phyloP scores from a whole-genome alignment of 495 filamentous ascomycete genomes.

The Neurospora sp. region DNA sequence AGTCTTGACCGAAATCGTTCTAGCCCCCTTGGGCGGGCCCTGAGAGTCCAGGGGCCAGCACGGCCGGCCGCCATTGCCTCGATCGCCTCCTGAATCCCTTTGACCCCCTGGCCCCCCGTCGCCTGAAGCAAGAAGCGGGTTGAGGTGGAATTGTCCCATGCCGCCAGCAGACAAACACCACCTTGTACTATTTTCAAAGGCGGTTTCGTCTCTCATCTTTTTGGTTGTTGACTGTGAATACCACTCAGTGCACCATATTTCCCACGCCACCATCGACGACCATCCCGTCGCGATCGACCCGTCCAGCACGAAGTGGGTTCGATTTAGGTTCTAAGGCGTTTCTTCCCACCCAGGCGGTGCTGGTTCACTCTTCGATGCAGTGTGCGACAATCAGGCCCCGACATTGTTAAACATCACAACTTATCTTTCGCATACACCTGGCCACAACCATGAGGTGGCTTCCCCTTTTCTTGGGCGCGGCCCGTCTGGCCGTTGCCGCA shows the following conservation, averaged over 20 bases:
- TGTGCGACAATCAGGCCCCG: neutral
- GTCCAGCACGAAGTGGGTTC: neutral
- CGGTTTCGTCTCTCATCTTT: neutral
- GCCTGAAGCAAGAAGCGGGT: neutral
- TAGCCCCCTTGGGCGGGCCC: neutral
- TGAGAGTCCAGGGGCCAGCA: neutral
- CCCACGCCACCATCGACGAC: neutral
- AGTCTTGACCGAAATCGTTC: neutral
- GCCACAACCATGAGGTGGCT: slow-evolving; percentile 16
- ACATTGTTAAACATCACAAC: neutral
- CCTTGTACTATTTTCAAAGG: neutral
- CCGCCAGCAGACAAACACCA: neutral
- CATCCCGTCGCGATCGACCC: neutral
- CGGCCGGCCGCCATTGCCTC: neutral
- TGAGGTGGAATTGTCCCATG: neutral
- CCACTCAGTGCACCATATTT: neutral
- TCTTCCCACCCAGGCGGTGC: neutral
- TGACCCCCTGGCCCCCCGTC: neutral
- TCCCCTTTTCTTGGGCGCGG: slow-evolving; percentile 31
- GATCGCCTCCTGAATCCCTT: neutral
- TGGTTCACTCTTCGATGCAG: neutral
- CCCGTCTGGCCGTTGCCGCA: slow-evolving; percentile 23
- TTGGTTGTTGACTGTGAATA: neutral
- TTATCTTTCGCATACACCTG: slow-evolving; percentile 2
- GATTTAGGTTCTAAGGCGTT: neutral